A percentile compares a stretch with the other conserved stretches of the same genome.
Evolutionary conservation across 495 filamentous ascomycete species (phyloP).

Genomic region (Amniculicola lignicola): DNA sequence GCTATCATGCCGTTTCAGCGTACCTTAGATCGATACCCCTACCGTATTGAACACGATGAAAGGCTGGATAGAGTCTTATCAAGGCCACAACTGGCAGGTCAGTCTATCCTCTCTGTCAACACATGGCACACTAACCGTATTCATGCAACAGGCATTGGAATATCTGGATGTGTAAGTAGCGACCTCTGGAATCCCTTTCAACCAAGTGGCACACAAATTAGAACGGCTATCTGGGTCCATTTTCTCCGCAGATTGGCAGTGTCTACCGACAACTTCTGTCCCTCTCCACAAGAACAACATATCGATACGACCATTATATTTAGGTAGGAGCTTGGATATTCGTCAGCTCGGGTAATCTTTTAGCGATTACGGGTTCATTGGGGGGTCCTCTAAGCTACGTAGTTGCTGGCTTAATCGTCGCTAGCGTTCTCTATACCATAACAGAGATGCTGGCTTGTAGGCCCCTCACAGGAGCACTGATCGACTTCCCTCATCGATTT

Average conservation of each 20-base stretch:
- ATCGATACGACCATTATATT: neutral
- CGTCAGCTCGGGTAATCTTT: slow-evolving; percentile 3
- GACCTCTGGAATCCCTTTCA: neutral
- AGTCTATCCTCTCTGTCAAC: neutral
- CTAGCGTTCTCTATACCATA: slow-evolving; percentile 12
- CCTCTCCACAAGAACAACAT: no score
- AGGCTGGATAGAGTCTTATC: slow-evolving; percentile 6
- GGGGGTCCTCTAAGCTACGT: slow-evolving; percentile 13
- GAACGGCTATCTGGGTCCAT: neutral
- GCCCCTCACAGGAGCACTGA: slow-evolving; percentile 14
- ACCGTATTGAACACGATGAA: slow-evolving; percentile 11
- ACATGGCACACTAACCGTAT: neutral
- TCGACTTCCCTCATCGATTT: slow-evolving; percentile 19
- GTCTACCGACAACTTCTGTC: neutral
- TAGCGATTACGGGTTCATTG: slow-evolving; percentile 8
- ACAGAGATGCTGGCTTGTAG: slow-evolving; percentile 14
- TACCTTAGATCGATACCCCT: slow-evolving; percentile 7
- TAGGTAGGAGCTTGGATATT: neutral
- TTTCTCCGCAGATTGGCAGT: no score
- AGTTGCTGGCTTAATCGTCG: slow-evolving; percentile 6
- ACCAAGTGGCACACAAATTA: neutral
- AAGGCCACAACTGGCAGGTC: slow-evolving; percentile 14
- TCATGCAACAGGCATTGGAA: slow-evolving; percentile 13
- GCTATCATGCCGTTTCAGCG: neutral
- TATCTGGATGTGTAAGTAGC: slow-evolving; percentile 10